Evolutionary conservation across 139 green algal species (phyloP).

Genomic region (Chlamydomonas schloesseri): DNA sequence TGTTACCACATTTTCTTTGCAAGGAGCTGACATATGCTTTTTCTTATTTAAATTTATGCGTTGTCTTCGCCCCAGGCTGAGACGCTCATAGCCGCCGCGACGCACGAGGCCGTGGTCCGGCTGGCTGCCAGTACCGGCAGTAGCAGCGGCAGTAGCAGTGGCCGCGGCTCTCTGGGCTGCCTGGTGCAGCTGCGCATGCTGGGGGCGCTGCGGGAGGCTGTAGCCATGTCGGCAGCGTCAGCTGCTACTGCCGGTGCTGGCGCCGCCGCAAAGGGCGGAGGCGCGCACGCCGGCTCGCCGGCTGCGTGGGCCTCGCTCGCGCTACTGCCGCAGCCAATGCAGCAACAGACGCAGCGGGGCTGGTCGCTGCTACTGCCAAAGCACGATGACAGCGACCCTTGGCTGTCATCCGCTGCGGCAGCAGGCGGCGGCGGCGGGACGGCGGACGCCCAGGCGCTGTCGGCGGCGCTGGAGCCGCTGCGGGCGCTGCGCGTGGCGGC

Average conservation of each 20-base stretch:
- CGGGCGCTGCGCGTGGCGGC: conserved; percentile 62
- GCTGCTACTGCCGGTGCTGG: neutral
- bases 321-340: too few relatives aligned
- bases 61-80: too few relatives aligned
- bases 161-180: conserved; percentile 57
- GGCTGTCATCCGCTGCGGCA: neutral
- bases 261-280: too few relatives aligned
- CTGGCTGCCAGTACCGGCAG: neutral
- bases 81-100: neutral
- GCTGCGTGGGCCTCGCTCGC: too few relatives aligned
- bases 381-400: neutral
- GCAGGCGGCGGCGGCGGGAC: too few relatives aligned
- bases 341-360: too few relatives aligned
- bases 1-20: too few relatives aligned
- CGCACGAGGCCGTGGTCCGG: conserved; percentile 2
- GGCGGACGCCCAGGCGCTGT: conserved; percentile 16
- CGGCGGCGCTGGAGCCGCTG: conserved; percentile 69
- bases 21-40: too few relatives aligned
- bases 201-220: conserved; percentile 62
- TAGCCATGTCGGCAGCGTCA: conserved; percentile 36
- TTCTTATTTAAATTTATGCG: too few relatives aligned
- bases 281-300: too few relatives aligned
- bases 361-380: neutral
- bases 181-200: conserved; percentile 80
- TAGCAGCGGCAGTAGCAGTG: neutral